These are phyloP conservation scores for Boletellus ananiceps DNA, from an alignment of 768 basidiomycete genomes.

Conservation along the genomic window DNA sequence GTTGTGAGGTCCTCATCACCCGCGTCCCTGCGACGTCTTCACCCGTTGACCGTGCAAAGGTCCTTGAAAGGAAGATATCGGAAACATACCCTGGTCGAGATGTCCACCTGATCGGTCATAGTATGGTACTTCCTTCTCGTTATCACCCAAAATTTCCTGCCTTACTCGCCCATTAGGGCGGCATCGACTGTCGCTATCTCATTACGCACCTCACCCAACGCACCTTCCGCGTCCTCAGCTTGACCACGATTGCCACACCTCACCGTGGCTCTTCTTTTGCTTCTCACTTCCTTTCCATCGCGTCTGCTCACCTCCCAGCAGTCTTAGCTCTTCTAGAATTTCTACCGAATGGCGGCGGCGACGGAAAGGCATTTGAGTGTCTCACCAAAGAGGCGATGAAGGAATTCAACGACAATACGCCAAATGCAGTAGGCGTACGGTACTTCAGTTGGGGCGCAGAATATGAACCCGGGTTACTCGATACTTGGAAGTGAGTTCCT, in stretches of 20 bases:
- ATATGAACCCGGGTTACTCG: constrained; percentile 84
- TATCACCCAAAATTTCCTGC: neutral
- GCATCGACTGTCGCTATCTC: constrained; percentile 87
- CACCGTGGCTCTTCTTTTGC: constrained; percentile 94
- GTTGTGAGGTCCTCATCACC: constrained; percentile 86
- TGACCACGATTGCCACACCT: constrained; percentile 94
- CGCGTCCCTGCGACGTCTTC: constrained; percentile 91
- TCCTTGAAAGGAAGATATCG: constrained; percentile 79
- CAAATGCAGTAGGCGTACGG: constrained; percentile 69
- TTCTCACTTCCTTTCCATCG: constrained; percentile 81
- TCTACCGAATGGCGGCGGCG: constrained; percentile 88
- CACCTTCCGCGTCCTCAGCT: constrained; percentile 74
- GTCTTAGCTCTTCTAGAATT: constrained; percentile 74
- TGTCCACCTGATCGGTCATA: constrained; percentile 87
- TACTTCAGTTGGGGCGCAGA: constrained; percentile 97
- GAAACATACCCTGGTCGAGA: constrained; percentile 74
- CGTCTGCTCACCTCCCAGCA: constrained; percentile 59
- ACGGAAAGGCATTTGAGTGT: constrained; percentile 89
- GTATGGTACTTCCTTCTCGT: constrained; percentile 48
- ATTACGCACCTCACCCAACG: constrained; percentile 76
- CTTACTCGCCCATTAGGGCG: constrained; percentile 56
- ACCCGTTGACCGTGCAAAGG: constrained; percentile 82
- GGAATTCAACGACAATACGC: constrained; percentile 81
- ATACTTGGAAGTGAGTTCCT: constrained; percentile 67
- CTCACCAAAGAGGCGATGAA: constrained; percentile 85